Base-by-base conservation (phyloP, 345 rosid species). In the Eucalyptus marginata region DNA sequence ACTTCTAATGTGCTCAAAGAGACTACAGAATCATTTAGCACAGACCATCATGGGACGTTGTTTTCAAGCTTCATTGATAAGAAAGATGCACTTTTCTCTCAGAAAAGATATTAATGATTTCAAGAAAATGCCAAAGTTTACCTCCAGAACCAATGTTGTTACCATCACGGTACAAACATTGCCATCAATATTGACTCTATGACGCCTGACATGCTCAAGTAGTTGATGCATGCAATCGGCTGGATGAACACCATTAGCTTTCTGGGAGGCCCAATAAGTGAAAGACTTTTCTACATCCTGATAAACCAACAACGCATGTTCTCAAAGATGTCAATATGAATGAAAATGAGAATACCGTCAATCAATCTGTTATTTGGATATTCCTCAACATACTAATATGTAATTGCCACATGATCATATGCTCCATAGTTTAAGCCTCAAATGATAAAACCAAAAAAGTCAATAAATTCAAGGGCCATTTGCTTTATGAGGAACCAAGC, bases 91-190 rank as follows among this genome's bases (percentile, higher is more conserved):
- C 43, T 46, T 85, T 46, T 27, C 36, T 27, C 33, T 76, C 13
- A 50, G 44, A 51, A 47, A 18, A 86, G 24, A 86, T 15, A 8
- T 7, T 49, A n/a, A 33, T 17, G 43, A 86, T 76, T 47, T 40
- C 59, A 49, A 86, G 36, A 20, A 64, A 50, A 40, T 59, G 14
- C 11, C 29, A 27, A 17, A 20, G 17, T 20, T 85, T 89, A 92
- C 93, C 93, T 89, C 89, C 51, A 92, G 92, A 86, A 92, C 92
- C 89, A 92, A 89, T 76, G 90, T 90, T 12, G 93, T 92, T 36
- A 92, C 91, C 91, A 90, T 90, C 87, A 92, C 93, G 4, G 88
- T 92, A 86, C 92, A 90, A 54, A 92, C 90, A 88, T 92, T 87
- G 52, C 92, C 93, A 86, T 90, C 90, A 33, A 92, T 89, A 49